Evolutionary conservation across 1,284 basidiomycete species (phyloP), one percentile per base, ranked within the genome.

Genomic region (Cronartium quercuum): DNA sequence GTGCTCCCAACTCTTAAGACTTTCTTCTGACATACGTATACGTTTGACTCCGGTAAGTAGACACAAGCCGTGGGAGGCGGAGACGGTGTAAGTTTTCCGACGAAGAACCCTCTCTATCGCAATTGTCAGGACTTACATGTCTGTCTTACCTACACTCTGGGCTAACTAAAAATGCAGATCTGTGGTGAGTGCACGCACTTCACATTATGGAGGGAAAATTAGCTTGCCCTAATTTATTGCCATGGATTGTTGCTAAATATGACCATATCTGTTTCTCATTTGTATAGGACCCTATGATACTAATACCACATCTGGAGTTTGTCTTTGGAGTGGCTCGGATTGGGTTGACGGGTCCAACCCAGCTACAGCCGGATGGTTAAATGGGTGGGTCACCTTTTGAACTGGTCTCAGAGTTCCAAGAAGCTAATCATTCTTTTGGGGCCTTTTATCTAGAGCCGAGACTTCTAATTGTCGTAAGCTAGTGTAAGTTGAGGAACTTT

Each of bases 381-480:
- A 55, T 29, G 6, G 9, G 51, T 55, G 13, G n/a, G 70, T 34
- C 9, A n/a, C 18, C 51, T 29, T 21, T 57, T n/a, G 7, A 34
- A 35, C 21, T 13, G 2, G 37, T 24, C n/a, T 24, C n/a, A 24
- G n/a, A n/a, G 10, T 51, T 57, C 3, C 13, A 29, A 44, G 15
- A n/a, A 18, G 13, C 21, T 21, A 37, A 12, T 35, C 10, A 47
- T 58, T 58, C 29, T 18, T 51, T 42, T 6, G 35, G 44, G 3
- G 1, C 12, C 2, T n/a, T 29, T 6, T 2, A 12, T 1, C 38
- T 35, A 73, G 70, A 18, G 13, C 24, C 0, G 58, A 64, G 37
- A 58, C 62, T 5, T 38, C 61, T 37, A 73, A 73, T 63, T 73
- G 70, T n/a, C 24, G 38, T 3, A 73, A 73, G 42, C 21, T 35